Evolutionary conservation across 2,329 filamentous ascomycete species (phyloP).

Genomic region (Lachnellula suecica): DNA sequence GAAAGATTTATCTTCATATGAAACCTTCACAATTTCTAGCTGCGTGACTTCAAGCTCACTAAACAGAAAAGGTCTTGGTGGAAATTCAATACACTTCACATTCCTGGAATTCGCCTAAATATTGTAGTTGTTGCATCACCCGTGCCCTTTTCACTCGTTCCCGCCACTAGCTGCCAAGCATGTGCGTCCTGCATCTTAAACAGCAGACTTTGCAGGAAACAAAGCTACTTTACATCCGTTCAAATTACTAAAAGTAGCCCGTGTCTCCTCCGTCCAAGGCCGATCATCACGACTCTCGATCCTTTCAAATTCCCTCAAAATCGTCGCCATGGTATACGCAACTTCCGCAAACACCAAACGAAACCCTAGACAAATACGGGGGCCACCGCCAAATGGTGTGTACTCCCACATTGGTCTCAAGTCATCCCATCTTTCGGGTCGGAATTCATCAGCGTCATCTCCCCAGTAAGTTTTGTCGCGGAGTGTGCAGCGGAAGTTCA

Average conservation of each 20-base stretch:
- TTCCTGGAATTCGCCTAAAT: no score
- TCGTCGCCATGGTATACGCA: neutral
- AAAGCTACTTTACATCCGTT: neutral
- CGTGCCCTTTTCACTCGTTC: no score
- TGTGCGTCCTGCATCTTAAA: no score
- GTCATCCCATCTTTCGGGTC: neutral
- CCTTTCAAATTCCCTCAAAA: neutral
- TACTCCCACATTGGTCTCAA: neutral
- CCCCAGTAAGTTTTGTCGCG: neutral
- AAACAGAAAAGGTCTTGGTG: no score
- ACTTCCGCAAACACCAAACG: neutral
- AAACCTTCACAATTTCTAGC: no score
- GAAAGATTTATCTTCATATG: no score
- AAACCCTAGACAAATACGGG: neutral
- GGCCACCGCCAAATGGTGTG: neutral
- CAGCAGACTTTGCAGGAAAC: no score
- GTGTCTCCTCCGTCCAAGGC: neutral
- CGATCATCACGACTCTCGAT: neutral
- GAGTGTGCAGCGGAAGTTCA: neutral
- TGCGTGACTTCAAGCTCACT: no score
- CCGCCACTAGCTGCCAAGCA: no score
- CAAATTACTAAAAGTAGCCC: neutral
- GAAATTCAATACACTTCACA: no score
- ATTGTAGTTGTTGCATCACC: no score
- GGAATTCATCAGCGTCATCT: neutral